Evolutionary conservation across 495 filamentous ascomycete species (phyloP).

Genomic region (Aspergillus nidulans): DNA sequence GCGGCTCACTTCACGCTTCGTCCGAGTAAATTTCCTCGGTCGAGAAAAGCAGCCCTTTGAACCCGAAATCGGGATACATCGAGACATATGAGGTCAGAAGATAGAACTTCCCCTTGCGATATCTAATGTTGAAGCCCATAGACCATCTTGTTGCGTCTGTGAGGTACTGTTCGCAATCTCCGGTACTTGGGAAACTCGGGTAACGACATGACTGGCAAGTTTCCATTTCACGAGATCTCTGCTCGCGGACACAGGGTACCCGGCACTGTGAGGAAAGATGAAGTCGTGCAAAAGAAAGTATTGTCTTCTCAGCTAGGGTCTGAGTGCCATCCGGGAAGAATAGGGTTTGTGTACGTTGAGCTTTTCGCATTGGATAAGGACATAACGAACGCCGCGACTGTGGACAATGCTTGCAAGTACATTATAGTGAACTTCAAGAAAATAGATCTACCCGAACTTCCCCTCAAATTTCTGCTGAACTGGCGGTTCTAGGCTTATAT

Average conservation of each 20-base stretch:
- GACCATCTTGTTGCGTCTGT: constrained; percentile 15
- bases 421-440: not conserved
- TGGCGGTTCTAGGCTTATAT: not conserved
- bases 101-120: constrained; percentile 21
- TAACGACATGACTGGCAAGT: constrained; percentile 19
- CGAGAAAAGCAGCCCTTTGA: constrained; percentile 15
- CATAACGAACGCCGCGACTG: not conserved
- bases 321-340: constrained; percentile 25
- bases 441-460: not conserved
- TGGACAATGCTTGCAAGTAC: not conserved
- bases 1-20: constrained; percentile 20
- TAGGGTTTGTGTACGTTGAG: constrained; percentile 17
- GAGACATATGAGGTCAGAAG: constrained; percentile 10
- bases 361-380: not conserved
- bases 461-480: not conserved
- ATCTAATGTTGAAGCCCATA: constrained; percentile 25
- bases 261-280: constrained; percentile 20
- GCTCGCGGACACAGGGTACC: constrained; percentile 24
- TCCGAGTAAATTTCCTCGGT: constrained; percentile 14
- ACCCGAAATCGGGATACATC: constrained; percentile 2
- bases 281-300: constrained; percentile 21
- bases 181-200: constrained; percentile 13
- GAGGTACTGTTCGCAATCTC: constrained; percentile 12
- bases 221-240: constrained; percentile 17
- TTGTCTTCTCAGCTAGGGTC: constrained; percentile 23